Evolutionary conservation across 1,284 basidiomycete genomes (phyloP).

Genomic region (Melampsora americana): DNA sequence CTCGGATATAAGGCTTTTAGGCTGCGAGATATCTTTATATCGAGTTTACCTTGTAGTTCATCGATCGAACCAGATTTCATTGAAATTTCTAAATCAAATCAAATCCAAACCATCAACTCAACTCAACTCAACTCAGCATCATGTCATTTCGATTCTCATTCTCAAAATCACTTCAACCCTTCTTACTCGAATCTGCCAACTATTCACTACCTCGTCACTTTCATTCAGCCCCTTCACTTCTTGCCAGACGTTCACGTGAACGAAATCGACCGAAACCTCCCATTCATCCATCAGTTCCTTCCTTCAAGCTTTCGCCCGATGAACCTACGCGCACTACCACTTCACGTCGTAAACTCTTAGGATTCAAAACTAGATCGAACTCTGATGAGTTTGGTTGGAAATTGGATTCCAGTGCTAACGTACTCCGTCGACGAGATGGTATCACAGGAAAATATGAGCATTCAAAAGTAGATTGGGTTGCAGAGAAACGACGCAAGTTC

Average conservation of each 20-base stretch:
- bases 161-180: not conserved
- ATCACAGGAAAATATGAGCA: conserved; percentile 42
- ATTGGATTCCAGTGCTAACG: conserved; percentile 35
- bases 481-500: conserved; percentile 32
- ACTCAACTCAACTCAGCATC: too few relatives aligned
- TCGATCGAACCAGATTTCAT: too few relatives aligned
- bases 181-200: not conserved
- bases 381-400: conserved; percentile 41
- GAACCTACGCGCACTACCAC: conserved; percentile 15
- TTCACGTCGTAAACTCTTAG: conserved; percentile 37
- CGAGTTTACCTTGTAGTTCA: too few relatives aligned
- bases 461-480: conserved; percentile 41
- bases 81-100: too few relatives aligned
- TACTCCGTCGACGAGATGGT: conserved; percentile 34
- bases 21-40: too few relatives aligned
- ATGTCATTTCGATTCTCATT: too few relatives aligned
- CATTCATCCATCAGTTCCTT: conserved; percentile 40
- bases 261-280: conserved; percentile 34
- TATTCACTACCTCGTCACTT: conserved; percentile 11
- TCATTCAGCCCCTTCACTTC: conserved; percentile 18
- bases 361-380: conserved; percentile 35
- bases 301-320: conserved; percentile 27
- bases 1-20: too few relatives aligned
- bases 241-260: conserved; percentile 28
- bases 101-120: too few relatives aligned